Evolutionary conservation across 345 rosid genomes (phyloP).

Genomic region (Brassica carinata): DNA sequence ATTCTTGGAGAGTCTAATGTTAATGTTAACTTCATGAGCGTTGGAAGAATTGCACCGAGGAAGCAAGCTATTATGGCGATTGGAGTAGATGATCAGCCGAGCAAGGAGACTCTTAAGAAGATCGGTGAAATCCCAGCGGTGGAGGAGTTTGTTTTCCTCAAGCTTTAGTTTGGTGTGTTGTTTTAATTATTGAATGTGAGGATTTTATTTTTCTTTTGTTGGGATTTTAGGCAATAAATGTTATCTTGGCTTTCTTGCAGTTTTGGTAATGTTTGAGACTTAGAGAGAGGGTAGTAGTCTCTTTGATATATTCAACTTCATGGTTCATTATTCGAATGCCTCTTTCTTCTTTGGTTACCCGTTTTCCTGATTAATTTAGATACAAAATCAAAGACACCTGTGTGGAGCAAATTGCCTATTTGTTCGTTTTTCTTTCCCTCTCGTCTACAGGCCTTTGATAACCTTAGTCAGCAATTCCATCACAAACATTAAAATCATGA

Average conservation of each 20-base stretch:
- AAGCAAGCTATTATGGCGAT: slow-evolving; percentile 93
- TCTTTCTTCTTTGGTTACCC: background rate
- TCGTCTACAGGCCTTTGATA: too few species aligned
- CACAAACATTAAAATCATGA: too few species aligned
- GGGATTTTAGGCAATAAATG: slow-evolving; percentile 36
- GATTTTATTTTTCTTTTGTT: slow-evolving; percentile 22
- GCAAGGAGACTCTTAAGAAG: slow-evolving; percentile 59
- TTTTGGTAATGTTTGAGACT: slow-evolving; percentile 30
- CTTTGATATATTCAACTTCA: slow-evolving; percentile 22
- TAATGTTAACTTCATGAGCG: slow-evolving; percentile 88
- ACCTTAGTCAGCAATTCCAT: too few species aligned
- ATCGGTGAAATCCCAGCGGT: slow-evolving; percentile 73
- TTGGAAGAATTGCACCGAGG: slow-evolving; percentile 85
- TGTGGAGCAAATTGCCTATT: too few species aligned
- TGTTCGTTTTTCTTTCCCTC: too few species aligned
- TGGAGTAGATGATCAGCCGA: slow-evolving; percentile 84
- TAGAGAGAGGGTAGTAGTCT: slow-evolving; percentile 7
- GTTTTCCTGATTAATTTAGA: background rate
- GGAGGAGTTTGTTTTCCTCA: slow-evolving; percentile 85
- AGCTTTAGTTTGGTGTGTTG: slow-evolving; percentile 49
- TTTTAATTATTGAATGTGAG: slow-evolving; percentile 11
- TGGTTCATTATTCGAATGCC: background rate
- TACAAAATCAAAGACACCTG: background rate
- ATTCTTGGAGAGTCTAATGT: slow-evolving; percentile 80
- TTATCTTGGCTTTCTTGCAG: slow-evolving; percentile 19